Evolutionary conservation across 768 basidiomycete species (phyloP), one percentile per base, ranked within the genome.

Genomic region (Punctularia strigosozonata): DNA sequence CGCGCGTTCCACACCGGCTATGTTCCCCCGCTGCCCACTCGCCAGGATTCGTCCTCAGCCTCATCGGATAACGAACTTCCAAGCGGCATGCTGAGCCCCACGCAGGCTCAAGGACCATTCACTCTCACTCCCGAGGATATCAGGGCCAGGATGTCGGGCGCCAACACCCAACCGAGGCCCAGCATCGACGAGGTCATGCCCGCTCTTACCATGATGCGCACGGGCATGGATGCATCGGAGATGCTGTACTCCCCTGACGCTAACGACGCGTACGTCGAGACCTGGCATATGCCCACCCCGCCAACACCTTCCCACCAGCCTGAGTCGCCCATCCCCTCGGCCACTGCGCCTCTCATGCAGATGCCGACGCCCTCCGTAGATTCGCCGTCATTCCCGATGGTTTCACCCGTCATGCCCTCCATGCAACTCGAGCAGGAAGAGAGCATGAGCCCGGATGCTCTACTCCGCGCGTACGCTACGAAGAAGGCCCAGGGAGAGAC

Each of bases 191-290:
- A 77, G 21, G 64, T 83, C 13, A 66, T 78, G 62, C 80, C 82
- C 3, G 84, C 84, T 13, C 60, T 86, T 35, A 68, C 65, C 39
- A 60, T 86, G 69, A 84, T 87, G 80, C 80, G 80, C 46, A 79
- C 75, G 2, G 73, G 74, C 39, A 19, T 19, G 33, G 51, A 54
- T 19, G 43, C 39, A n/a, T 18, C 43, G 5, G 56, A 52, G 34
- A 62, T 64, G 34, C 66, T 72, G 17, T 72, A 69, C 45, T 62
- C 50, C 15, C 50, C 67, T 18, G 48, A 61, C 19, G 49, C 59
- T 13, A 25, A 51, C 6, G 48, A 54, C 31, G 43, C 55, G 25
- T 39, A 50, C 10, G 19, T 51, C 31, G 10, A 10, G 10, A 43
- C 43, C 22, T 42, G 43, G 25, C 35, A 32, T 18, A 41, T 47